These are phyloP conservation scores for Nannochloropsis oceanica DNA, from an alignment of 108 stramenopile species.

Conservation along the genomic window DNA sequence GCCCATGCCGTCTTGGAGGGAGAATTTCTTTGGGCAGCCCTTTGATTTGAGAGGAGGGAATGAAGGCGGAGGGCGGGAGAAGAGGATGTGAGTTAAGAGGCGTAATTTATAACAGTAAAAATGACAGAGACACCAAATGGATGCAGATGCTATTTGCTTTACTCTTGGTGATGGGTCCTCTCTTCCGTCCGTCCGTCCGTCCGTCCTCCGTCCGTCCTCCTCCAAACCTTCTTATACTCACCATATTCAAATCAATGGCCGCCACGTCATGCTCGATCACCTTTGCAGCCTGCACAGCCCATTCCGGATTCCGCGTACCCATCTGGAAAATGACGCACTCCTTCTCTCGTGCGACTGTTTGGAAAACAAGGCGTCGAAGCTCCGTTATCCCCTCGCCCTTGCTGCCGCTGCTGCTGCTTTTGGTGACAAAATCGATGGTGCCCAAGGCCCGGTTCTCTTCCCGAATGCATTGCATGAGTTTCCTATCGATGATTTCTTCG, in stretches of 20 bases:
- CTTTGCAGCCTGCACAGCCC: conserved; percentile 60
- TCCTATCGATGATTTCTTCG: conserved; percentile 86
- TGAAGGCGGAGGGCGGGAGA: too few relatives aligned
- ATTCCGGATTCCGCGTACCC: conserved; percentile 65
- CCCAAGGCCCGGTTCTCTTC: conserved; percentile 43
- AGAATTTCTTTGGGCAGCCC: conserved; percentile 86
- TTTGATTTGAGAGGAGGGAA: not conserved
- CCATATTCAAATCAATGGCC: conserved; percentile 89
- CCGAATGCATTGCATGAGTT: conserved; percentile 49
- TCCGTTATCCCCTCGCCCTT: not conserved
- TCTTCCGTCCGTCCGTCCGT: too few relatives aligned
- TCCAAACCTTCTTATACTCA: not conserved
- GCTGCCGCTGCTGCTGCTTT: conserved; percentile 14
- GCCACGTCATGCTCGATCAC: conserved; percentile 58
- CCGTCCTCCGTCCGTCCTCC: not conserved
- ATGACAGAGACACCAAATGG: too few relatives aligned
- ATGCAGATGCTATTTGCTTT: too few relatives aligned
- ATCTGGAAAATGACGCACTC: conserved; percentile 72
- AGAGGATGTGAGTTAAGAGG: too few relatives aligned
- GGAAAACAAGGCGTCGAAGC: conserved; percentile 5
- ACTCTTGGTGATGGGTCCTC: too few relatives aligned
- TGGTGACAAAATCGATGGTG: conserved; percentile 69
- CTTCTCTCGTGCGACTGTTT: conserved; percentile 42
- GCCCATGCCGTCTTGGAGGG: conserved; percentile 82
- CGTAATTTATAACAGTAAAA: too few relatives aligned